Conservation (phyloP, 257 asterid genomes). For the Solanum phureja region DNA sequence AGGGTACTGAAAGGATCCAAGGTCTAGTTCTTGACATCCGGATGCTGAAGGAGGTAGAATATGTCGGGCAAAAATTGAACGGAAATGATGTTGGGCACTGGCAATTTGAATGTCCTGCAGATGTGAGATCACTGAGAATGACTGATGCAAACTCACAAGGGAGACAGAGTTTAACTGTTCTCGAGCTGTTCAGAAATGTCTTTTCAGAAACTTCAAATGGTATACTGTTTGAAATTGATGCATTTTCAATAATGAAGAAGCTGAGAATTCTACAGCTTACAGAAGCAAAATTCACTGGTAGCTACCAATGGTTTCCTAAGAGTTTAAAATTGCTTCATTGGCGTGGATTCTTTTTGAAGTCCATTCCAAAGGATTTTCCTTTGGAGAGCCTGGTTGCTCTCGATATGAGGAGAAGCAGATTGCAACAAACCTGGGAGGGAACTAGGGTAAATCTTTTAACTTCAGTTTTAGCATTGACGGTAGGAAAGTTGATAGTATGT, state of each 20-base stretch:
- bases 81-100: neutral
- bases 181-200: neutral
- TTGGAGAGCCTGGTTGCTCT: constrained; percentile 1
- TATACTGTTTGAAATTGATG: neutral
- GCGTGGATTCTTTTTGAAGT: neutral
- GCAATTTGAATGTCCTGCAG: neutral
- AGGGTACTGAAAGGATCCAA: constrained; percentile 1
- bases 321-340: neutral
- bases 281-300: neutral
- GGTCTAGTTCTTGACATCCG: neutral
- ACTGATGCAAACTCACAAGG: neutral
- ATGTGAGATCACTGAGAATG: neutral
- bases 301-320: neutral
- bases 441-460: neutral
- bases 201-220: neutral
- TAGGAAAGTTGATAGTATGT: neutral
- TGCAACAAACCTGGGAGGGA: neutral
- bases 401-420: neutral
- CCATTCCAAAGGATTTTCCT: constrained; percentile 2
- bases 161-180: neutral
- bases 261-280: neutral
- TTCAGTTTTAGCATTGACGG: neutral
- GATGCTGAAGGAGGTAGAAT: neutral
- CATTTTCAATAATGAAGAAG: constrained; percentile 2
- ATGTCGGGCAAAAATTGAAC: neutral